Conservation (phyloP, 805 yeast genomes). For the Tetrapisispora namnaoensis region DNA sequence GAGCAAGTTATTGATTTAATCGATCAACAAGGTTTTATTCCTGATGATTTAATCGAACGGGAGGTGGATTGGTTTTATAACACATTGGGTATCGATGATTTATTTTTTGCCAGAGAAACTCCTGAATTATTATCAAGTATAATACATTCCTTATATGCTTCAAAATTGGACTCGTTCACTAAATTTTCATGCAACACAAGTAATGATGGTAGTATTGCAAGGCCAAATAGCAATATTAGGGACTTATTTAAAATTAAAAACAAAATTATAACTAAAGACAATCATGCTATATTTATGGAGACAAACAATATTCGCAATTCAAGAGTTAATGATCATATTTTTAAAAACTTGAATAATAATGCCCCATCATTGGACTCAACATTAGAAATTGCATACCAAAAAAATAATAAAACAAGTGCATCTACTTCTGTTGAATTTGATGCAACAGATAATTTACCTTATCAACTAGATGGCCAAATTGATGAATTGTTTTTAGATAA, state of each 20-base stretch:
- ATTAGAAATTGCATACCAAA: not conserved
- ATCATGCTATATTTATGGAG: slow-evolving; percentile 88
- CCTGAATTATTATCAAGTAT: slow-evolving; percentile 73
- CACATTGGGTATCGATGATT: slow-evolving; percentile 80
- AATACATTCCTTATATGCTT: slow-evolving; percentile 81
- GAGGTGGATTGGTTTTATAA: slow-evolving; percentile 90
- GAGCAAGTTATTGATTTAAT: slow-evolving; percentile 72
- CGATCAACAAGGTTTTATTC: slow-evolving; percentile 80
- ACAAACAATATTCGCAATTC: slow-evolving; percentile 33
- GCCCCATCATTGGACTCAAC: not conserved
- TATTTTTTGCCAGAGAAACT: slow-evolving; percentile 79
- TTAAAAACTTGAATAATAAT: not conserved
- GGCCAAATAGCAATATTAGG: not conserved
- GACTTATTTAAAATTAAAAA: slow-evolving; percentile 54
- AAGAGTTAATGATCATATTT: not conserved
- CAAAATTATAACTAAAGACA: slow-evolving; percentile 58
- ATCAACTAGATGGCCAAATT: slow-evolving; percentile 60
- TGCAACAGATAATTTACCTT: slow-evolving; percentile 17
- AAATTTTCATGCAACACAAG: slow-evolving; percentile 34
- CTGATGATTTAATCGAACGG: slow-evolving; percentile 71
- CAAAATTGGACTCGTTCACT: slow-evolving; percentile 83
- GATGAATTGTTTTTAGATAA: slow-evolving; percentile 74
- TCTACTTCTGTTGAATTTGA: not conserved
- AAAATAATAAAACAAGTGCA: not conserved
- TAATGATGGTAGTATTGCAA: not conserved